Evolutionary conservation across 805 yeast genomes (phyloP), one percentile per base, ranked within the genome.

Genomic region (Candida khao-thaluensis): DNA sequence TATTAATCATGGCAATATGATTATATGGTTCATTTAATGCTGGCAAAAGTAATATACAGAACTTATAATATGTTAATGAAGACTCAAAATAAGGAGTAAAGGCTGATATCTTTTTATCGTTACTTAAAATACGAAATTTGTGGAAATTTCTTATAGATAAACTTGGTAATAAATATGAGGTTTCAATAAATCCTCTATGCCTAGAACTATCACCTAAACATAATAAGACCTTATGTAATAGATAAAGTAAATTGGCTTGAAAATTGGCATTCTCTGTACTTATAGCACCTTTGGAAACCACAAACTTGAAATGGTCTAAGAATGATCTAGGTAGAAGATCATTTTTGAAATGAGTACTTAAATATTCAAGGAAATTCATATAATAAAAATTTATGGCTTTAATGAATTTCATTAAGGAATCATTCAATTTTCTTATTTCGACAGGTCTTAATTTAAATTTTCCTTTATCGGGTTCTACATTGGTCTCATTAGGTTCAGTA

Each of bases 11-110:
- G 2, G 82, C 85, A 34, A 77, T 68, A 48, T 77, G 81, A 47
- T 77, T 77, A 48, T 76, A 76, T 20, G 79, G 82, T 50, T 82
- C 89, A 38, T 85, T 85, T 41, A 81, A 66, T 0, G 86, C 76
- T 1, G 91, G 90, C 18, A 82, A 56, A 14, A 83, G 59, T 18
- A 76, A 52, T 22, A 78, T 72, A 14, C 87, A 79, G 31, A 68
- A 56, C 35, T 74, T 69, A 49, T 80, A 78, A 44, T 52, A 60
- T 22, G 47, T 50, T 21, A 65, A 42, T 2, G 71, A 49, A 33
- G 49, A 54, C 3, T 46, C 40, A 38, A 55, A 67, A 21, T 26
- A 40, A 6, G 60, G 60, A 22, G 48, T 45, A 40, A 56, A 47
- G 38, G 67, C 62, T 32, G 66, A 66, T n/a, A 67, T 47, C 2